Conservation (phyloP, 2,329 filamentous ascomycete genomes). For the Curvularia verruculosa region DNA sequence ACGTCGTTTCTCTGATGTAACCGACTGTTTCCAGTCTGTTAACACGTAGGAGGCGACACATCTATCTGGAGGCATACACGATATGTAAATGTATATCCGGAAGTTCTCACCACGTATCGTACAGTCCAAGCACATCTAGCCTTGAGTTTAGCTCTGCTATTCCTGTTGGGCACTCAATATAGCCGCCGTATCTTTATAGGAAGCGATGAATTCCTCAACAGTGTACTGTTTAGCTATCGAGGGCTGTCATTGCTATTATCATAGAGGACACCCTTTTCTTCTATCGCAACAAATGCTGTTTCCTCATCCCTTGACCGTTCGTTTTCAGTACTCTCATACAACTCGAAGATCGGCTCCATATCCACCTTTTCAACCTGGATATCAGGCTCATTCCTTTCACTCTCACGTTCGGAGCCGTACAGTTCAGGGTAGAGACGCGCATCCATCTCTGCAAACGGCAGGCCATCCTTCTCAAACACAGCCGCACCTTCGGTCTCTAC, state of each 20-base stretch:
- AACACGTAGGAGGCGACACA: too few relatives aligned
- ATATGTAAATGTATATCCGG: too few relatives aligned
- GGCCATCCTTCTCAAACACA: conserved; percentile 15
- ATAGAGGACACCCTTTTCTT: neutral
- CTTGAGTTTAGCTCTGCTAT: neutral
- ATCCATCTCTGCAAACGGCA: conserved; percentile 15
- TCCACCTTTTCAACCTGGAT: neutral
- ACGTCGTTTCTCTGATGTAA: neutral
- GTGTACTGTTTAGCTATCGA: neutral
- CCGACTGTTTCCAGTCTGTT: neutral
- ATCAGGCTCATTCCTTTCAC: neutral
- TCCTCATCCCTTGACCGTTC: neutral
- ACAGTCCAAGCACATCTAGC: neutral
- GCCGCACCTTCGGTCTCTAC: conserved; percentile 12
- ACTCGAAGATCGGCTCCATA: neutral
- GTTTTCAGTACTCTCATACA: neutral
- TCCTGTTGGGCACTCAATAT: too few relatives aligned
- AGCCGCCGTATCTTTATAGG: too few relatives aligned
- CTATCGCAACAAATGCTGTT: neutral
- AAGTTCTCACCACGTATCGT: neutral
- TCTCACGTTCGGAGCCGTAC: neutral
- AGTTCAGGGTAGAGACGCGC: conserved; percentile 10
- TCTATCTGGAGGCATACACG: too few relatives aligned
- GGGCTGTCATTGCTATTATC: neutral
- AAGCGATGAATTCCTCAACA: too few relatives aligned